These are phyloP conservation scores for Vitis labrusca DNA, from an alignment of 164 flowering plant species.

Conservation along the genomic window DNA sequence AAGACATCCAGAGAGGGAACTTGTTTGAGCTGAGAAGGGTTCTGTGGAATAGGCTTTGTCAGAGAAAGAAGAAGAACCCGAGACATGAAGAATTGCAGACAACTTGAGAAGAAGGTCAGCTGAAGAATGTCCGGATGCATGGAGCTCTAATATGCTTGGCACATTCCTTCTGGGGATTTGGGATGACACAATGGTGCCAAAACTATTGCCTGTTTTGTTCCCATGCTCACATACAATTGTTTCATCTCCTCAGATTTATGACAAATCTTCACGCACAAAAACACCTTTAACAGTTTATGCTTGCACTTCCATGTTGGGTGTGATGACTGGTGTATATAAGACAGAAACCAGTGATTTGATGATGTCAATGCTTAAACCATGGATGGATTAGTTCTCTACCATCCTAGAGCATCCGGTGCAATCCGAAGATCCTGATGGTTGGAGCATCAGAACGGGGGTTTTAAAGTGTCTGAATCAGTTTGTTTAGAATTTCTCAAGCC, in stretches of 20 bases:
- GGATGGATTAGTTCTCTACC: slow-evolving; percentile 70
- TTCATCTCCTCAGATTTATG: slow-evolving; percentile 83
- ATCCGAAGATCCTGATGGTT: slow-evolving; percentile 87
- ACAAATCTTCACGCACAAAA: slow-evolving; percentile 61
- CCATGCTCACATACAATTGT: slow-evolving; percentile 72
- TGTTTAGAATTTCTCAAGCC: slow-evolving; percentile 68
- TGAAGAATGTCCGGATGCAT: slow-evolving; percentile 22
- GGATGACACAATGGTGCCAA: slow-evolving; percentile 79
- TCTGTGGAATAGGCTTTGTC: no score
- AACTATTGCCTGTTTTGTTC: slow-evolving; percentile 71
- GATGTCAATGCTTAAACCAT: slow-evolving; percentile 64
- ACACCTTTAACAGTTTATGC: slow-evolving; percentile 75
- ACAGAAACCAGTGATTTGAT: slow-evolving; percentile 49
- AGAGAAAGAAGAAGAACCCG: no score
- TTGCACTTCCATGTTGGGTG: slow-evolving; percentile 74
- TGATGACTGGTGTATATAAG: slow-evolving; percentile 83
- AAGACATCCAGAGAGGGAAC: no score
- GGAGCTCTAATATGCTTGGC: slow-evolving; percentile 88
- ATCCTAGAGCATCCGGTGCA: slow-evolving; percentile 67
- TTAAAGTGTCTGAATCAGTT: slow-evolving; percentile 93
- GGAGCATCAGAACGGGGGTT: slow-evolving; percentile 91
- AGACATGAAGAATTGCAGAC: no score
- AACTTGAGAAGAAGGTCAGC: no score
- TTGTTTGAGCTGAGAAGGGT: no score
- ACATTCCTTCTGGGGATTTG: slow-evolving; percentile 73